phyloP scores from a whole-genome alignment of 768 basidiomycete genomes.

The Psilocybe sp. region DNA sequence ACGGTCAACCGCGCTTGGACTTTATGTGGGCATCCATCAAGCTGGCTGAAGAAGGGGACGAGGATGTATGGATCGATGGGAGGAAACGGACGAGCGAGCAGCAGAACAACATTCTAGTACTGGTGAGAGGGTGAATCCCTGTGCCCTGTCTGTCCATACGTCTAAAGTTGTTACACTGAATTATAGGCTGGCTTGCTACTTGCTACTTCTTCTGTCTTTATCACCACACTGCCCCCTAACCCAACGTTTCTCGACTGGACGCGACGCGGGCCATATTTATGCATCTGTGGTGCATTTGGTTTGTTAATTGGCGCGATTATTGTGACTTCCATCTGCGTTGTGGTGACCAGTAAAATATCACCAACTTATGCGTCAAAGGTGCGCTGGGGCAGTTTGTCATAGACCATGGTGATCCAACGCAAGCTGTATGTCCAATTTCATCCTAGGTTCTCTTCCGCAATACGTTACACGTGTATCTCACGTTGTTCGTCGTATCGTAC shows the following conservation, averaged over 20 bases:
- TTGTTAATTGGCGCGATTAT: not conserved
- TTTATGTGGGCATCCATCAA: not conserved
- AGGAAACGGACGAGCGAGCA: not conserved
- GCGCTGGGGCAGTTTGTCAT: not conserved
- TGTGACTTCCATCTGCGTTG: not conserved
- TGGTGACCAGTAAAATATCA: not conserved
- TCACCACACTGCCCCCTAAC: not conserved
- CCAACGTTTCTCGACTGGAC: not conserved
- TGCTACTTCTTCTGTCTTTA: not conserved
- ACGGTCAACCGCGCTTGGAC: not conserved
- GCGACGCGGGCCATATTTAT: not conserved
- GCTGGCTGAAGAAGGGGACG: constrained; percentile 1
- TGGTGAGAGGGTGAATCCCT: not conserved
- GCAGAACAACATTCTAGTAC: not conserved
- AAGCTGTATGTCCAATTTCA: too few species aligned
- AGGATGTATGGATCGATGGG: not conserved
- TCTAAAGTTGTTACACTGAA: not conserved
- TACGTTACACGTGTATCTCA: not conserved
- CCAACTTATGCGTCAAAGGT: not conserved
- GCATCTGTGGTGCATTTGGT: not conserved
- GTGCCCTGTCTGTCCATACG: too few species aligned
- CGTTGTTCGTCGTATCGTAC: not conserved
- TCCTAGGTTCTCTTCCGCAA: not conserved
- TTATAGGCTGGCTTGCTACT: not conserved
- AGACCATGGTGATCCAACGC: not conserved